Base-by-base conservation (phyloP, 2,329 filamentous ascomycete genomes). In the Pyricularia sp. region DNA sequence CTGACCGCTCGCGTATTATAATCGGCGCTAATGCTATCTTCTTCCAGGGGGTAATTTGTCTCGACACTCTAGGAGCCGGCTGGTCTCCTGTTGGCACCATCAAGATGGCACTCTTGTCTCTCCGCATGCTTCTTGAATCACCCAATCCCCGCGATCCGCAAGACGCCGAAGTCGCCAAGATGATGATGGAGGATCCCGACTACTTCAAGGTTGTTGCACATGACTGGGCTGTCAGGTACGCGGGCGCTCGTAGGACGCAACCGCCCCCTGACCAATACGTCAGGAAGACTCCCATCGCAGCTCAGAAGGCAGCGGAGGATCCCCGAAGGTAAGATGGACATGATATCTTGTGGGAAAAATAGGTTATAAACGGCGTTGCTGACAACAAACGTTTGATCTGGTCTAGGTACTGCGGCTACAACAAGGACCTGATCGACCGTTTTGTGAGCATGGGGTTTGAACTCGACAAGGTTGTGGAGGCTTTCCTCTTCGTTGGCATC, bases 81-180 rank as follows among this genome's bases (percentile, higher is more conserved):
- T 99, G 95, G 95, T 97, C 94, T 6, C 95, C 95, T 0, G 94
- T 99, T 28, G 86, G 97, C 71, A 99, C 94, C 17, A 94, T 99
- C 79, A 98, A 97, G 81, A 96, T 93, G 25, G 93, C 94, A 55
- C 87, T 99, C 64, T 89, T 99, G 70, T 97, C 94, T 31, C 85
- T 99, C 36, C 94, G 97, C 78, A 94, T 94, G 73, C 88, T 99
- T 23, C 91, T 99, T 75, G 93, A 93, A 80, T 92, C 90, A 23
- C 95, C 95, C 3, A 96, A 99, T 78, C 94, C 95, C 0, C 96
- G 94, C 75, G 95, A 99, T 73, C 95, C 95, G 0, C 95, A 99
- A 81, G 95, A 99, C 76, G 94, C 94, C 58, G 93, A 97, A 78
- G 95, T 98, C 0, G 95, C 95, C 28, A 88, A 86, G 75, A 97